Percentiles rank a stretch among this genome's conserved stretches.
These are phyloP conservation scores for Fraxinus sp. DNA, from an alignment of 305 asterid species.

Conservation along the genomic window DNA sequence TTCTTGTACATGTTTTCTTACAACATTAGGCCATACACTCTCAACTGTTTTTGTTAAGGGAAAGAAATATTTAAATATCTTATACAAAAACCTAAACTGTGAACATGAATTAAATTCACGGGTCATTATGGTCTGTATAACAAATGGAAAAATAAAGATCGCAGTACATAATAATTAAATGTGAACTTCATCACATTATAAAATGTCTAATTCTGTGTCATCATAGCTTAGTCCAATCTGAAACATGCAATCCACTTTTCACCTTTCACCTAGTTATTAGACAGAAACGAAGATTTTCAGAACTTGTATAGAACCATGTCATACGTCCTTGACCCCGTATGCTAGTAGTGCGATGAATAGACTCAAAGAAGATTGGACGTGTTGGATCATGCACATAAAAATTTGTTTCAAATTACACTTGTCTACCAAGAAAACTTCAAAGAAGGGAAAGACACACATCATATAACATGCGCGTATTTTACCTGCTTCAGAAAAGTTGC, in stretches of 20 bases:
- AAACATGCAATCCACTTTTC: neutral
- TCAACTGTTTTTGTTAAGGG: neutral
- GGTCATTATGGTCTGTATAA: neutral
- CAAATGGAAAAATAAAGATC: neutral
- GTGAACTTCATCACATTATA: neutral
- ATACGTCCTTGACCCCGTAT: neutral
- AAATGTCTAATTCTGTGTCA: conserved; percentile 10
- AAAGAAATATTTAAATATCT: neutral
- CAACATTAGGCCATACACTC: neutral
- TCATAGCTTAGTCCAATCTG: neutral
- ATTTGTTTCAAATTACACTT: neutral
- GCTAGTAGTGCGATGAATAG: neutral
- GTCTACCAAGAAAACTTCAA: neutral
- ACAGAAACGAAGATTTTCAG: neutral
- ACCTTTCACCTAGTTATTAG: neutral
- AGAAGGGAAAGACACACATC: neutral
- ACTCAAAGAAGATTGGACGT: neutral
- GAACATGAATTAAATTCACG: neutral
- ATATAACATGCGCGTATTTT: conserved; percentile 5
- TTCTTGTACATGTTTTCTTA: neutral
- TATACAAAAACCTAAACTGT: neutral
- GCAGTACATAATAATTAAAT: neutral
- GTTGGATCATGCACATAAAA: neutral
- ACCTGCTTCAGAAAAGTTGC: conserved; percentile 93
- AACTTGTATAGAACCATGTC: neutral